phyloP scores from a whole-genome alignment of 805 yeast genomes.

The Saccharomycopsis vini region DNA sequence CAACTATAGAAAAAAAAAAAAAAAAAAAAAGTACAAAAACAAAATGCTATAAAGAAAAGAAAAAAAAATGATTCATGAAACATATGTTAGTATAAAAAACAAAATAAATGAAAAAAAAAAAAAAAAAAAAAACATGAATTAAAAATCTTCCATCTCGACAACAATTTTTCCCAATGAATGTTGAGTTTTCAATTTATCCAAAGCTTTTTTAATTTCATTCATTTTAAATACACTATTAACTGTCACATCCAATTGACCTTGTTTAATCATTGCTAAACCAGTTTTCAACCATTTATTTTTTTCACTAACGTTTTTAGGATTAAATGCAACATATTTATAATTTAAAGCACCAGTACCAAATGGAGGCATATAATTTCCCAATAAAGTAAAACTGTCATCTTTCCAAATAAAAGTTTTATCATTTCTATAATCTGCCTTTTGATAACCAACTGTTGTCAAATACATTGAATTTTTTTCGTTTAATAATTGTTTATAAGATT shows the following conservation, averaged over 20 bases:
- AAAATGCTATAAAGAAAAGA: no score
- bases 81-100: neutral
- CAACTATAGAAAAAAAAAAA: no score
- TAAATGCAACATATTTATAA: conserved; percentile 30
- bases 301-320: conserved; percentile 23
- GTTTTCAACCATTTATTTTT: conserved; percentile 32
- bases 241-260: conserved; percentile 36
- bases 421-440: conserved; percentile 31
- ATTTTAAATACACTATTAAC: conserved; percentile 52
- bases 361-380: conserved; percentile 1
- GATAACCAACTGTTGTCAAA: conserved; percentile 57
- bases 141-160: conserved; percentile 35
- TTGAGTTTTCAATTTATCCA: conserved; percentile 40
- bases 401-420: conserved; percentile 18
- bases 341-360: conserved; percentile 22
- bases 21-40: no score
- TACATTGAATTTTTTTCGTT: conserved; percentile 33
- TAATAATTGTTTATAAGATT: conserved; percentile 6
- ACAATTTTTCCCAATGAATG: conserved; percentile 65
- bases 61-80: neutral
- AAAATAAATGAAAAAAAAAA: neutral
- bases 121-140: neutral
- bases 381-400: neutral
- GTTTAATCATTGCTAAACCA: conserved; percentile 38
- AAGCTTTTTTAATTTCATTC: conserved; percentile 47